These are phyloP conservation scores for Colletotrichum noveboracense DNA, from an alignment of 2,329 filamentous ascomycete genomes.

Conservation along the genomic window DNA sequence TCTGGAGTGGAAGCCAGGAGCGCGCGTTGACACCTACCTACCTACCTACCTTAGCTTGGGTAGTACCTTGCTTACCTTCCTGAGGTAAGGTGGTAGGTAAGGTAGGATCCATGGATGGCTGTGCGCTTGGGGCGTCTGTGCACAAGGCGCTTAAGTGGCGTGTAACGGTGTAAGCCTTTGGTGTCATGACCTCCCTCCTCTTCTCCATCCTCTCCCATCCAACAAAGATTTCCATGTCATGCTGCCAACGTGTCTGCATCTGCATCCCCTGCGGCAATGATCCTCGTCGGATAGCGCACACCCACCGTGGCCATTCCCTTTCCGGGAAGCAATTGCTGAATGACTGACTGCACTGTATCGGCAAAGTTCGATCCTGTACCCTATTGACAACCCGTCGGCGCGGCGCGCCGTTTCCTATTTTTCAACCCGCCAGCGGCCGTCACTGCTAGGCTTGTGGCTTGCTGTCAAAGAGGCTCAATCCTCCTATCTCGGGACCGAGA, in stretches of 20 bases:
- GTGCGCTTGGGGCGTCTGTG: constrained; percentile 6
- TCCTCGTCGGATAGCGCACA: not conserved
- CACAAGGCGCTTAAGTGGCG: not conserved
- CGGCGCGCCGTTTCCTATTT: not conserved
- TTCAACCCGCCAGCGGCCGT: not conserved
- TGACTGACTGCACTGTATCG: not conserved
- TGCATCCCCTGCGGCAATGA: not conserved
- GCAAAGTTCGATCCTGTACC: not conserved
- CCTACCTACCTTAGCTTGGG: too few relatives aligned
- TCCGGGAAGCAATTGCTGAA: not conserved
- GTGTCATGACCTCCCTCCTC: not conserved
- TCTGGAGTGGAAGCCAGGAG: not conserved
- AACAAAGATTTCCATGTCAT: not conserved
- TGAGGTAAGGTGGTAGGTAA: not conserved
- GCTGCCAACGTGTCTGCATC: not conserved
- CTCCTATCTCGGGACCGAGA: not conserved
- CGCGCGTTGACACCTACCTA: not conserved
- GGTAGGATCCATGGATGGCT: not conserved
- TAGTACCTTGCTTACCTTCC: too few relatives aligned
- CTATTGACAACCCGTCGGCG: not conserved
- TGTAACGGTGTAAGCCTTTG: not conserved
- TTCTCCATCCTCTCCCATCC: not conserved
- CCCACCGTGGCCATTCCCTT: not conserved
- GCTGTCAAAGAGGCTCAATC: not conserved
- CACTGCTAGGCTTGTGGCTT: not conserved